Conservation (phyloP, 331 rosid genomes). For the Ulmus americana region DNA sequence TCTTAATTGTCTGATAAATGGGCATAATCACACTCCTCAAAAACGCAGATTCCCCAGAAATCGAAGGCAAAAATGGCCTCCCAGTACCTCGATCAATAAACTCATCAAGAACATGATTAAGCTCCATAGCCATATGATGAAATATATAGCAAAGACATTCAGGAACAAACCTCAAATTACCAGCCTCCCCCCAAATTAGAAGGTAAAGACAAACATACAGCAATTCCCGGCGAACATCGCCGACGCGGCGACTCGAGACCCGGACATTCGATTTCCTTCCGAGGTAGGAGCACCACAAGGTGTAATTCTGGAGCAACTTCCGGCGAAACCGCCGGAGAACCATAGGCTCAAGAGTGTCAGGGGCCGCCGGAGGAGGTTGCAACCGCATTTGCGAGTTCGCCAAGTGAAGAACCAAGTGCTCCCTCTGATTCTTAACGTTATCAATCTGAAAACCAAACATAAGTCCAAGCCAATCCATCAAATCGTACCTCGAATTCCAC, state of each 20-base stretch:
- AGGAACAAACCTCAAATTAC: constrained; percentile 67
- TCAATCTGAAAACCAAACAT: constrained; percentile 71
- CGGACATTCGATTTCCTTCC: constrained; percentile 47
- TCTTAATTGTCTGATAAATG: constrained; percentile 50
- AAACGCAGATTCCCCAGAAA: constrained; percentile 58
- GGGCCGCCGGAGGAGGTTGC: constrained; percentile 34
- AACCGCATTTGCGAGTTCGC: constrained; percentile 92
- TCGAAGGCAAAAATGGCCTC: constrained; percentile 44
- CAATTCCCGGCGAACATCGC: constrained; percentile 51
- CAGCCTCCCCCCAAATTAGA: constrained; percentile 87
- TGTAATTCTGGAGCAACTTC: constrained; percentile 64
- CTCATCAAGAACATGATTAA: constrained; percentile 51
- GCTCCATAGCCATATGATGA: constrained; percentile 82
- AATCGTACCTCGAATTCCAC: constrained; percentile 62
- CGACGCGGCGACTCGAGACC: constrained; percentile 29
- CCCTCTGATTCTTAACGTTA: constrained; percentile 87
- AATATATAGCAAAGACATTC: constrained; percentile 72
- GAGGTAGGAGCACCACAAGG: constrained; percentile 69
- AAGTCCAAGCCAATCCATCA: constrained; percentile 67
- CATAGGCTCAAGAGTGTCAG: constrained; percentile 40
- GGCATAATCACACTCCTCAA: constrained; percentile 72
- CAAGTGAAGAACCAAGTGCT: constrained; percentile 84
- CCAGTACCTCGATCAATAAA: constrained; percentile 55
- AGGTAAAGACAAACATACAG: constrained; percentile 69
- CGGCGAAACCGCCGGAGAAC: constrained; percentile 48